These are phyloP conservation scores for Penicillium subrubescens DNA, from an alignment of 495 filamentous ascomycete genomes.

Conservation along the genomic window DNA sequence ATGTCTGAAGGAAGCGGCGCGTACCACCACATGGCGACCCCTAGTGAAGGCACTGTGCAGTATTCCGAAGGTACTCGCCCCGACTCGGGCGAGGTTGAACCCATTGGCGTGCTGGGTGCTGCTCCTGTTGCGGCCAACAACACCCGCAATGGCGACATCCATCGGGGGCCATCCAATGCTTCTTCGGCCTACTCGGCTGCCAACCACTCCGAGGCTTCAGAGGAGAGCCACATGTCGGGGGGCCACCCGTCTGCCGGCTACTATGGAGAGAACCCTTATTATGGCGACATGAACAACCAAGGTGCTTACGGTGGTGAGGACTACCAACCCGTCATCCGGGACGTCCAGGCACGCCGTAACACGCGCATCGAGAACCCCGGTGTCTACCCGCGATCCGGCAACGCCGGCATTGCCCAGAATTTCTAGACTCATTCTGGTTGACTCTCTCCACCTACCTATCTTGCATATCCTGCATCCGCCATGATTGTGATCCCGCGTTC, in stretches of 20 bases:
- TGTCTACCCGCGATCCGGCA: slow-evolving; percentile 85
- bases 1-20: slow-evolving; percentile 71
- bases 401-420: slow-evolving; percentile 96
- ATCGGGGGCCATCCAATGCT: slow-evolving; percentile 91
- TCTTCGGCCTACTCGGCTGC: slow-evolving; percentile 92
- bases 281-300: slow-evolving; percentile 56
- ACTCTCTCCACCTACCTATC: background rate
- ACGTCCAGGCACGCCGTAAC: slow-evolving; percentile 86
- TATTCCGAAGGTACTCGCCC: slow-evolving; percentile 67
- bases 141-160: slow-evolving; percentile 67
- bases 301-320: slow-evolving; percentile 57
- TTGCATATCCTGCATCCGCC: background rate
- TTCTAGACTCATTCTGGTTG: slow-evolving; percentile 57
- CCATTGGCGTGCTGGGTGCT: slow-evolving; percentile 72
- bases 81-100: slow-evolving; percentile 69
- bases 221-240: slow-evolving; percentile 63
- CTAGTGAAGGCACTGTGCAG: slow-evolving; percentile 64
- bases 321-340: slow-evolving; percentile 86
- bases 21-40: slow-evolving; percentile 63
- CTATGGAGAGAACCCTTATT: slow-evolving; percentile 58
- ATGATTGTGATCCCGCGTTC: slow-evolving; percentile 1
- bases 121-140: slow-evolving; percentile 65
- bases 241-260: slow-evolving; percentile 48
- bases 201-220: slow-evolving; percentile 81
- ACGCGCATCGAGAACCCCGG: slow-evolving; percentile 89